Conservation (phyloP, 1,284 basidiomycete genomes). For the Ganoderma lucidum region DNA sequence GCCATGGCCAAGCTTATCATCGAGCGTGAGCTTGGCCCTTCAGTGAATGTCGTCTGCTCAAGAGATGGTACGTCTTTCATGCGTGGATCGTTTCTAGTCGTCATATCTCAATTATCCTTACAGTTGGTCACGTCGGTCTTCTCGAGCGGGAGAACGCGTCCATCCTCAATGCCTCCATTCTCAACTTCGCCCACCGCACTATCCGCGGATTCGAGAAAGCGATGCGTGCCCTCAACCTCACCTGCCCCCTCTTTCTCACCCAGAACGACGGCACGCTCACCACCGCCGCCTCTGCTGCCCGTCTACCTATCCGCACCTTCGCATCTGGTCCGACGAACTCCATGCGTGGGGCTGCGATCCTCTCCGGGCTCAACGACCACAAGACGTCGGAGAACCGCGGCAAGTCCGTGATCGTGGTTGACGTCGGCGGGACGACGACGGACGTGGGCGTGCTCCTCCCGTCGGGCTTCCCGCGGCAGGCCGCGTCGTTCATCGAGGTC, state of each 20-base stretch:
- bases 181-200: conserved; percentile 57
- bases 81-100: not conserved
- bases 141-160: conserved; percentile 70
- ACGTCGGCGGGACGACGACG: conserved; percentile 66
- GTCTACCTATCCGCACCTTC: conserved; percentile 69
- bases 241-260: conserved; percentile 64
- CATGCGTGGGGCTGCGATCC: conserved; percentile 66
- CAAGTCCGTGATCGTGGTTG: conserved; percentile 60
- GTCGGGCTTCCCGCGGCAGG: conserved; percentile 60
- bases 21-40: conserved; percentile 45
- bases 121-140: conserved; percentile 63
- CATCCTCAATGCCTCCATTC: conserved; percentile 67
- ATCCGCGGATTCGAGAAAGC: conserved; percentile 60
- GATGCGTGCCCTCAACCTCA: conserved; percentile 52
- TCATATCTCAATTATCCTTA: conserved; percentile 18
- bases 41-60: conserved; percentile 51
- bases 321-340: conserved; percentile 68
- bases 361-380: conserved; percentile 52
- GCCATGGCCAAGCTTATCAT: conserved; percentile 52
- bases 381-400: conserved; percentile 33
- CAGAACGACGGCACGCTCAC: conserved; percentile 69
- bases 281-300: conserved; percentile 55
- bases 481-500: conserved; percentile 56
- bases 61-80: conserved; percentile 43
- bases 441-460: conserved; percentile 60